Conservation (phyloP, 768 basidiomycete species). For the Lanmaoa pseudosensibilis region DNA sequence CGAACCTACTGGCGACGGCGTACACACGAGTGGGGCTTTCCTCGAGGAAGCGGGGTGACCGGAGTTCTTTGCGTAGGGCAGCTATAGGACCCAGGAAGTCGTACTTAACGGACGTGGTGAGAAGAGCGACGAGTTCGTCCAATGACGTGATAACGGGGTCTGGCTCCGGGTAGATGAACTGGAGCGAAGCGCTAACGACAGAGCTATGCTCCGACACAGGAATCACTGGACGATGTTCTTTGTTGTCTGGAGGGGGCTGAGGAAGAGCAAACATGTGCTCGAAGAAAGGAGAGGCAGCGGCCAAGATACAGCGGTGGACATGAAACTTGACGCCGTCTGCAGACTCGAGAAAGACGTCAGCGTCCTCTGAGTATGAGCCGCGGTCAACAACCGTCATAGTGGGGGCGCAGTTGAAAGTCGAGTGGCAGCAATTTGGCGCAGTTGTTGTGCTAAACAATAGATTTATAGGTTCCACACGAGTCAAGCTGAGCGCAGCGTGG, state of each 20-base stretch:
- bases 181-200: conserved; percentile 51
- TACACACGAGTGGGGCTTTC: conserved; percentile 61
- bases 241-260: conserved; percentile 39
- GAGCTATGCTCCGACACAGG: conserved; percentile 52
- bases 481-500: conserved; percentile 4
- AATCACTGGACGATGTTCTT: conserved; percentile 43
- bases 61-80: conserved; percentile 50
- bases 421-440: background rate
- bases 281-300: conserved; percentile 68
- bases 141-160: conserved; percentile 52
- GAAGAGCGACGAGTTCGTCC: conserved; percentile 51
- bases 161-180: conserved; percentile 61
- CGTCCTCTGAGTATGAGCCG: conserved; percentile 46
- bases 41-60: conserved; percentile 49
- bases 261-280: conserved; percentile 66
- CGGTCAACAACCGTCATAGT: conserved; percentile 32
- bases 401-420: conserved; percentile 6
- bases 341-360: conserved; percentile 55
- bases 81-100: conserved; percentile 50
- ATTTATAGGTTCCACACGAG: conserved; percentile 24
- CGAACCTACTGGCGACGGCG: conserved; percentile 66
- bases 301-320: conserved; percentile 62
- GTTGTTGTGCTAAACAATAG: background rate
- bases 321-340: conserved; percentile 48
- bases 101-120: conserved; percentile 63